Conservation (phyloP, 176 grass and related monocot genomes). For the Chloris gayana region DNA sequence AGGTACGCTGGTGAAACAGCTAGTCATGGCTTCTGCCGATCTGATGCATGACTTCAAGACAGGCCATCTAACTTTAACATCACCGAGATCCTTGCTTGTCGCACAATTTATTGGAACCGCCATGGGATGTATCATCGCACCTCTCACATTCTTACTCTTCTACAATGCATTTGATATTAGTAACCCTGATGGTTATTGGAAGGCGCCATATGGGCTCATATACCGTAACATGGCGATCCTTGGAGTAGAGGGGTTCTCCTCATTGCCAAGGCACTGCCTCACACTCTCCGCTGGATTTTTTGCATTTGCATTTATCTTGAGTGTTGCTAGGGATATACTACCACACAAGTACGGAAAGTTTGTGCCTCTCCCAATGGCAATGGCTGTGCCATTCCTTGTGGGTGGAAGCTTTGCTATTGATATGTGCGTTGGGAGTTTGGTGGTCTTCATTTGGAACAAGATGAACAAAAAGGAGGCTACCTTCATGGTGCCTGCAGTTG, state of each 20-base stretch:
- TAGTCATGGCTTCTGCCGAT: constrained; percentile 70
- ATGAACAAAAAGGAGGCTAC: constrained; percentile 57
- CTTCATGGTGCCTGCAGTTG: constrained; percentile 76
- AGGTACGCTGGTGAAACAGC: constrained; percentile 64
- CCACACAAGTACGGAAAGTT: constrained; percentile 49
- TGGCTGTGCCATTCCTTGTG: constrained; percentile 89
- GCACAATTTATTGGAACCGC: constrained; percentile 70
- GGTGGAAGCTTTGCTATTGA: constrained; percentile 87
- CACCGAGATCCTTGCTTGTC: constrained; percentile 73
- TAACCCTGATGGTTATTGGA: constrained; percentile 73
- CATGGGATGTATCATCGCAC: constrained; percentile 78
- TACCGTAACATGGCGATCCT: constrained; percentile 95
- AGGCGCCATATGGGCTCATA: constrained; percentile 84
- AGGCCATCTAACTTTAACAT: constrained; percentile 74
- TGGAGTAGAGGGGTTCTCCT: constrained; percentile 77
- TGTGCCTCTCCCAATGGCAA: constrained; percentile 84
- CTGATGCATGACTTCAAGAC: constrained; percentile 96
- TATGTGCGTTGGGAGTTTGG: constrained; percentile 73
- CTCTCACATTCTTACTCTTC: constrained; percentile 85
- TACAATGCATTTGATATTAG: constrained; percentile 91
- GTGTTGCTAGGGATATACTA: constrained; percentile 53
- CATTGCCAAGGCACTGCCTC: constrained; percentile 64
- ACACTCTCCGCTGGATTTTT: constrained; percentile 77
- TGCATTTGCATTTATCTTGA: constrained; percentile 50
- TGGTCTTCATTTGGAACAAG: constrained; percentile 68